phyloP scores from a whole-genome alignment of 345 rosid genomes.

The Trapa bicornis region DNA sequence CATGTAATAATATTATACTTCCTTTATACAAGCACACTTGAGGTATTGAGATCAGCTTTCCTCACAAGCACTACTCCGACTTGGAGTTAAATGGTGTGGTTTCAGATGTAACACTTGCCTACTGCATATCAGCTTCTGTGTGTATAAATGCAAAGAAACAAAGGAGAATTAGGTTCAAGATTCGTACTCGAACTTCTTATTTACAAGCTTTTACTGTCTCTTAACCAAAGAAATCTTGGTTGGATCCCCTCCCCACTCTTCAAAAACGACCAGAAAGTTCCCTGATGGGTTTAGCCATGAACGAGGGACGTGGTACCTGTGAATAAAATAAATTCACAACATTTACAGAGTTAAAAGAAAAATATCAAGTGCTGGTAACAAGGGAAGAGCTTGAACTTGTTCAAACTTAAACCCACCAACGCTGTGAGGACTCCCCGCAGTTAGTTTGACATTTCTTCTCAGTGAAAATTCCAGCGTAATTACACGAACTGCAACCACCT shows the following conservation, averaged over 20 bases:
- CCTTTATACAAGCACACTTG: not conserved
- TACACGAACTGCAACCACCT: slow-evolving; percentile 61
- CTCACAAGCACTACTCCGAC: not conserved
- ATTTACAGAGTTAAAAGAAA: not conserved
- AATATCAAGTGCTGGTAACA: not conserved
- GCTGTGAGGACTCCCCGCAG: slow-evolving; percentile 76
- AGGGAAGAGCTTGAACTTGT: not conserved
- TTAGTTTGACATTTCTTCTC: slow-evolving; percentile 43
- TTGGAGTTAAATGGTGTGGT: not conserved
- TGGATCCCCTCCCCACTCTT: slow-evolving; percentile 69
- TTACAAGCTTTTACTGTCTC: slow-evolving; percentile 15
- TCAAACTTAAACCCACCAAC: slow-evolving; percentile 33
- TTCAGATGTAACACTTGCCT: not conserved
- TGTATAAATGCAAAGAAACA: not conserved
- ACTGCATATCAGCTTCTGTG: no score
- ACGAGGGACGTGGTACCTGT: slow-evolving; percentile 82
- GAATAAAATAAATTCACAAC: not conserved
- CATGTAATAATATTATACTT: not conserved
- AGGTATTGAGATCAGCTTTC: not conserved
- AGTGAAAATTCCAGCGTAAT: slow-evolving; percentile 46
- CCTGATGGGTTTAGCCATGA: slow-evolving; percentile 68
- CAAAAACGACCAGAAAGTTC: slow-evolving; percentile 33
- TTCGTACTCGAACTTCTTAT: not conserved
- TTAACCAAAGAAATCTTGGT: slow-evolving; percentile 52
- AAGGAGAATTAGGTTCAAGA: not conserved